Percentiles rank a stretch among this genome's conserved stretches.
These are phyloP conservation scores for Hysterangium stoloniferum DNA, from an alignment of 768 basidiomycete species.

Conservation along the genomic window DNA sequence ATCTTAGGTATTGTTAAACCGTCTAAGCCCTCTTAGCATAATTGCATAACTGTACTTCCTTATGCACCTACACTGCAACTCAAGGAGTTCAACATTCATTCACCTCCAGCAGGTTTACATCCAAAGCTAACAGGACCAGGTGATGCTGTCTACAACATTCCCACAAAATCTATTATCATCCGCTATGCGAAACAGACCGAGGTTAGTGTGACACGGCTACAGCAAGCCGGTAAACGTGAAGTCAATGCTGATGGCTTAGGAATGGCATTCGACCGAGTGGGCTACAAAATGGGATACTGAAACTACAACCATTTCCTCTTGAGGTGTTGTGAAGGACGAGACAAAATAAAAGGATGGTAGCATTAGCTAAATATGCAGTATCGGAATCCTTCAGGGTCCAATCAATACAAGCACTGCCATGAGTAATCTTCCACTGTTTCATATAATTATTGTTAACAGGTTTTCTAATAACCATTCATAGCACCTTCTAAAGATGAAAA, in stretches of 20 bases:
- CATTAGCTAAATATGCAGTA: no score
- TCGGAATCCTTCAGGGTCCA: no score
- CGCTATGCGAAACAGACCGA: slow-evolving; percentile 47
- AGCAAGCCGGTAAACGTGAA: slow-evolving; percentile 51
- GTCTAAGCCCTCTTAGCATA: no score
- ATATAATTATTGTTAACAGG: no score
- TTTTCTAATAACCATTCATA: no score
- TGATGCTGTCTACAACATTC: slow-evolving; percentile 35
- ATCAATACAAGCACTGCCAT: no score
- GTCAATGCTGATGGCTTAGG: slow-evolving; percentile 65
- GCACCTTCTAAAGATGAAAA: no score
- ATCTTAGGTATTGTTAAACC: no score
- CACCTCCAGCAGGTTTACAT: slow-evolving; percentile 10
- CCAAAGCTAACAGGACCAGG: slow-evolving; percentile 28
- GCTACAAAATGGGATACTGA: slow-evolving; percentile 10
- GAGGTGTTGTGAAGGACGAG: no score
- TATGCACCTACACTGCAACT: slow-evolving; percentile 24
- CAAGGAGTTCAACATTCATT: slow-evolving; percentile 16
- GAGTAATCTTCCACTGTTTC: no score
- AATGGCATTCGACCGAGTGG: slow-evolving; percentile 45
- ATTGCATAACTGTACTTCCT: slow-evolving; percentile 20
- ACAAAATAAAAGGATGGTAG: no score
- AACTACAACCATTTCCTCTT: slow-evolving; percentile 3
- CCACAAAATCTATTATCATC: slow-evolving; percentile 36
- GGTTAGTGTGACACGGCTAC: slow-evolving; percentile 49